Base-by-base conservation (phyloP, 768 basidiomycete genomes). In the Hericium alpestre region DNA sequence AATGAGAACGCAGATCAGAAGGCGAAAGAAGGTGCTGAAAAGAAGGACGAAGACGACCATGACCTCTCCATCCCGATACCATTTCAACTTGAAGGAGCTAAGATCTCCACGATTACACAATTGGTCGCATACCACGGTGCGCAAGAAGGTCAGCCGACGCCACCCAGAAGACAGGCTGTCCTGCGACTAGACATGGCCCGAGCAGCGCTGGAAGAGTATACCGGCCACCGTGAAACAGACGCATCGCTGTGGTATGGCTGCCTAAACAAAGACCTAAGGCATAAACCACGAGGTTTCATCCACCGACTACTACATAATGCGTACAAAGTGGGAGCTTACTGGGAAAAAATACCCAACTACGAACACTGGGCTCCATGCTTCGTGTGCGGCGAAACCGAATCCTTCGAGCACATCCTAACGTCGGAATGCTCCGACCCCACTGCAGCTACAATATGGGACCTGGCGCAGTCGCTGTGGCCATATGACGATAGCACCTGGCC, bases 1-100 rank as follows among this genome's bases (percentile, higher is more conserved):
- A 63, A 63, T 13, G 64, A 61, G 18, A 51, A 47, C 4, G 59
- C 61, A 1, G 61, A 64, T 37, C 3, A 6, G 12, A 25, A 49
- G 22, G 48, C 48, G 12, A 25, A 49, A 12, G 5, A 12, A 23
- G 48, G 48, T 9, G 48, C 48, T 15, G 16, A 23, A 12, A 49
- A 49, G 22, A 1, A n/a, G 5, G n/a, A 49, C n/a, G 18, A 15
- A 6, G 48, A 49, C n/a, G 7, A 9, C 4, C 9, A 13, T 6
- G 22, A 49, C 22, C 15, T 49, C n/a, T 18, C n/a, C 7, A 20
- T 49, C 5, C 48, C 15, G 3, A n/a, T 13, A 49, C 12, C 12
- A n/a, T 49, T 18, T 12, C 48, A 12, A 6, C n/a, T 49, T 9
- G 22, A 18, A 20, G 48, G 48, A n/a, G 48, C 48, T 5, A 49